These are phyloP conservation scores for Elsinoe batatas DNA, from an alignment of 2,329 filamentous ascomycete genomes.

Conservation along the genomic window DNA sequence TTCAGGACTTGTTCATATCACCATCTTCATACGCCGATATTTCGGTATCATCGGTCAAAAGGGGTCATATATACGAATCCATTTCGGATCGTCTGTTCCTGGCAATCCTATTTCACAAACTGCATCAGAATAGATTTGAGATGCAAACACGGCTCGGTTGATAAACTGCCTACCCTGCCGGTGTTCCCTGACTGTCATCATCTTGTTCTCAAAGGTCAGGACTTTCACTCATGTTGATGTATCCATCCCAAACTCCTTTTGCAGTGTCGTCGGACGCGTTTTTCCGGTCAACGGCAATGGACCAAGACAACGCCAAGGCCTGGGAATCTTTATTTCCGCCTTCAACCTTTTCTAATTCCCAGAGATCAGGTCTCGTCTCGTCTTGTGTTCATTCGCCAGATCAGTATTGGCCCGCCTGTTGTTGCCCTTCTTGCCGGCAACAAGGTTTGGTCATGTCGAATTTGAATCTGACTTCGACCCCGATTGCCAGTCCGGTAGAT, in stretches of 20 bases:
- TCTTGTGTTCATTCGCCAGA: slow-evolving; percentile 7
- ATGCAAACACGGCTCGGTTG: slow-evolving; percentile 8
- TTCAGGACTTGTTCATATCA: background rate
- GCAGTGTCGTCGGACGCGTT: background rate
- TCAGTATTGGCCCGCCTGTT: slow-evolving; percentile 8
- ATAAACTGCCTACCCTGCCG: background rate
- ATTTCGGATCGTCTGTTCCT: background rate
- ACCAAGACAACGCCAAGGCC: slow-evolving; percentile 9
- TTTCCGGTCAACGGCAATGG: background rate
- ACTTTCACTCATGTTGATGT: background rate
- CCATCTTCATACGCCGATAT: background rate
- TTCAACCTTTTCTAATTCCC: slow-evolving; percentile 10
- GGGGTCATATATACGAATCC: background rate
- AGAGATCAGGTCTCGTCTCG: slow-evolving; percentile 2
- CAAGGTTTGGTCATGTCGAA: slow-evolving; percentile 9
- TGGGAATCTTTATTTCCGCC: slow-evolving; percentile 8
- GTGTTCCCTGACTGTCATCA: background rate
- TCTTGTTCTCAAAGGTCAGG: background rate
- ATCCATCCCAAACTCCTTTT: background rate
- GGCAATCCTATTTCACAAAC: slow-evolving; percentile 1
- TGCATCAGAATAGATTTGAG: background rate
- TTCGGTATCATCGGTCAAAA: background rate
- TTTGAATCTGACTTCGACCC: background rate
- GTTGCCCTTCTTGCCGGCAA: slow-evolving; percentile 8
- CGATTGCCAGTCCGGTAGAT: background rate